Evolutionary conservation across 2,329 filamentous ascomycete species (phyloP), one percentile per base, ranked within the genome.

Genomic region (Achaetomium macrosporum): DNA sequence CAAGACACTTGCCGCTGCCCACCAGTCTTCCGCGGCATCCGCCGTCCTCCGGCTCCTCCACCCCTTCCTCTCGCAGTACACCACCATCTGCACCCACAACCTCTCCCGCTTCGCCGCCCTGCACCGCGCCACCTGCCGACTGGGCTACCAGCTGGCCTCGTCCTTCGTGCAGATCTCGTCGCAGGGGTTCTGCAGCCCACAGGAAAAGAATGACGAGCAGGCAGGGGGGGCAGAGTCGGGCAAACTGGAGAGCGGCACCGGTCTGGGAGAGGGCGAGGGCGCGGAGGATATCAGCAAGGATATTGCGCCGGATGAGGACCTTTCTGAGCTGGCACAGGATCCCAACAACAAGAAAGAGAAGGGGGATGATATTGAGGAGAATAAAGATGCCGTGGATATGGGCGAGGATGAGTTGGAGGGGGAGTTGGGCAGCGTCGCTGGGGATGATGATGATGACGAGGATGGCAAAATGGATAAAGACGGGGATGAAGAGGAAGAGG

Each of bases 251-350:
- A 84, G 83, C 36, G 95, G 95, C 15, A 97, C 91, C 11, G 95
- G 93, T 33, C 82, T 99, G 20, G 95, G 93, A 17, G 93, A 96
- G 42, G 95, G 93, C 11, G 88, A 96, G 68, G 95, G 92, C 16
- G 91, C 87, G 5, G 91, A 99, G 66, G 92, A 99, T 68, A 97
- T 99, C 59, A 97, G 91, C 70, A 97, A 99, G 67, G 93, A 99
- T 64, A 87, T 99, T 43, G 83, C 88, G 58, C 86, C 92, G 15
- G 92, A 99, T 56, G 93, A 99, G 67, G 91, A 99, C 66, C 73
- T 99, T 5, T 84, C 88, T 0, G 93, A 99, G 61, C 76, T 99
- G 42, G 92, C 93, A 0, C 89, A 96, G 66, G 87, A 96, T 63
- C 79, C 84, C 40, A 85, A 88, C 55, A 80, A 86, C 55, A 76